Conservation (phyloP, 495 filamentous ascomycete genomes). For the Xeromyces bisporus region DNA sequence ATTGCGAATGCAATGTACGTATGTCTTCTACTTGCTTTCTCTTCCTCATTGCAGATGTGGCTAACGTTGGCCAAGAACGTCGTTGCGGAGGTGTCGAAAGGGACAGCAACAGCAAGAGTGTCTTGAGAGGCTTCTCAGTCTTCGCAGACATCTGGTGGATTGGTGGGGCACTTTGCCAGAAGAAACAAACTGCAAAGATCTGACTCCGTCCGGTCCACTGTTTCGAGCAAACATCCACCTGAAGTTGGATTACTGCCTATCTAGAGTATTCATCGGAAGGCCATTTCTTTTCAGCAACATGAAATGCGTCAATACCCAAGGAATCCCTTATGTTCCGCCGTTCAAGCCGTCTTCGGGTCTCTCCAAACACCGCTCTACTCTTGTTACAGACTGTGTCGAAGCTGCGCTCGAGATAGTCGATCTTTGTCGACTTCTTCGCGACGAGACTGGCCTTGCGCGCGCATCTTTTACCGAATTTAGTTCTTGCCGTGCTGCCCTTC, state of each 20-base stretch:
- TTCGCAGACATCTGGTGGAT: constrained; percentile 26
- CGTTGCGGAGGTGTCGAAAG: constrained; percentile 22
- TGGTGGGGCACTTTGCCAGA: constrained; percentile 35
- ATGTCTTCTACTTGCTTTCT: not conserved
- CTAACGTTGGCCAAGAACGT: constrained; percentile 10
- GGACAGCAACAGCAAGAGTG: constrained; percentile 24
- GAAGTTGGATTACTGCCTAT: constrained; percentile 32
- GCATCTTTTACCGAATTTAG: constrained; percentile 37
- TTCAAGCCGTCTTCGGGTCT: constrained; percentile 19
- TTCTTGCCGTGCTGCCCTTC: constrained; percentile 31
- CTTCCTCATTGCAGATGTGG: not conserved
- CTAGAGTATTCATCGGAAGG: constrained; percentile 31
- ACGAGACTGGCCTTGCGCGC: constrained; percentile 31
- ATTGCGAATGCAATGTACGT: constrained; percentile 30
- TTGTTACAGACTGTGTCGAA: constrained; percentile 32
- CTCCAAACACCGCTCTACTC: constrained; percentile 23
- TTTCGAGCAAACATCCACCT: constrained; percentile 34
- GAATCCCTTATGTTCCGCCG: constrained; percentile 7
- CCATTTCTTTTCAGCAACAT: constrained; percentile 33
- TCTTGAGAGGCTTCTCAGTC: constrained; percentile 23
- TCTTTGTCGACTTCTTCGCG: constrained; percentile 28
- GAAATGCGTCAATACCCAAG: constrained; percentile 13
- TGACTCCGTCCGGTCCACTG: constrained; percentile 21
- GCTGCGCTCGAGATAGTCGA: constrained; percentile 34
- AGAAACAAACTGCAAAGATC: constrained; percentile 24